A percentile compares a stretch with the other conserved stretches of the same genome.
Conservation (phyloP, 768 basidiomycete genomes). For the Russula dissimulans region DNA sequence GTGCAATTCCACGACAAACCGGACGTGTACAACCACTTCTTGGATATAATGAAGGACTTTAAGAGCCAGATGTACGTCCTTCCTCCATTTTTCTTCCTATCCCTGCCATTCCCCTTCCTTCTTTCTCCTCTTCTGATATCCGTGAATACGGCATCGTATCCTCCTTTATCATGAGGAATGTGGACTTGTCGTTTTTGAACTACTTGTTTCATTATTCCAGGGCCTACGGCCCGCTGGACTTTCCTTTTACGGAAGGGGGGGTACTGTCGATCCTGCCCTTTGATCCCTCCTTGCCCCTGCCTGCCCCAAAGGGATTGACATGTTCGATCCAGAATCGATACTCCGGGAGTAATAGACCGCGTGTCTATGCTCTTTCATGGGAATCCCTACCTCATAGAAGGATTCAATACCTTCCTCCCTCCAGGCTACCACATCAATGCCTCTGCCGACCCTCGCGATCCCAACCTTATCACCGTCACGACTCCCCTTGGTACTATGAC, state of each 20-base stretch:
- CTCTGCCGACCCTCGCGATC: constrained; percentile 59
- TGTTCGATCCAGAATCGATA: constrained; percentile 67
- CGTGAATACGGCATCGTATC: too few relatives aligned
- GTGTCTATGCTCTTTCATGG: constrained; percentile 90
- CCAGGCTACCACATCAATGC: constrained; percentile 90
- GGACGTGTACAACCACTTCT: constrained; percentile 88
- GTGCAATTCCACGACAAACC: constrained; percentile 82
- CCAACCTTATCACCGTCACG: constrained; percentile 71
- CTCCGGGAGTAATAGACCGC: constrained; percentile 92
- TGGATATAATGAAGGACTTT: constrained; percentile 99
- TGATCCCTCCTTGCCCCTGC: constrained; percentile 1
- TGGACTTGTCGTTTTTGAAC: neutral
- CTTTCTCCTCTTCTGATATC: neutral
- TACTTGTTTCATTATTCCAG: neutral
- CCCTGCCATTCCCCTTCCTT: neutral
- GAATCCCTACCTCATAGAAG: constrained; percentile 84
- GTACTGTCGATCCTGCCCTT: constrained; percentile 4
- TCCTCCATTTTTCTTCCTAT: neutral
- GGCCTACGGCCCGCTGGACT: constrained; percentile 4
- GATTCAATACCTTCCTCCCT: constrained; percentile 96
- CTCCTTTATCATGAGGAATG: neutral
- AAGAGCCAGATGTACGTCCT: constrained; percentile 81
- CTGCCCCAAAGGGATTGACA: constrained; percentile 9
- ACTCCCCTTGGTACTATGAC: constrained; percentile 67
- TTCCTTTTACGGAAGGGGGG: constrained; percentile 2